Conservation (phyloP, 805 yeast species). For the Gaillardinia entomophila region DNA sequence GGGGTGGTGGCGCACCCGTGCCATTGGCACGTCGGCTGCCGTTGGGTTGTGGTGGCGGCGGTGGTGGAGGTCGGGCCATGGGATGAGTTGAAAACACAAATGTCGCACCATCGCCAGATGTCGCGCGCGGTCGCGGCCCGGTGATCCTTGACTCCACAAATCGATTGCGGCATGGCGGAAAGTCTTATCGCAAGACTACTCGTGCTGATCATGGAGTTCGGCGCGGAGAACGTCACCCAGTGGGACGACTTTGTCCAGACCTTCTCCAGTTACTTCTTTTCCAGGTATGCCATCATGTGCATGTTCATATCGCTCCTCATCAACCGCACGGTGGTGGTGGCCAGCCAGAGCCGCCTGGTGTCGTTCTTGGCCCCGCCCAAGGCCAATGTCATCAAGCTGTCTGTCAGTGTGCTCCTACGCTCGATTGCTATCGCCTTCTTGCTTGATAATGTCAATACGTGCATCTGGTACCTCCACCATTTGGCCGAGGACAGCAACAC, state of each 20-base stretch:
- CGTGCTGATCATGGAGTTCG: too few relatives aligned
- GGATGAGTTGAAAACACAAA: neutral
- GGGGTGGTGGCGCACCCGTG: slow-evolving; percentile 10
- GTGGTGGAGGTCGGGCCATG: slow-evolving; percentile 10
- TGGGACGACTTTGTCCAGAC: too few relatives aligned
- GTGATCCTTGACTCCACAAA: too few relatives aligned
- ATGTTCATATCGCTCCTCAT: slow-evolving; percentile 32
- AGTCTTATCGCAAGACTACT: too few relatives aligned
- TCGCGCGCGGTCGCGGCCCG: too few relatives aligned
- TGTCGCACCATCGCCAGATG: neutral
- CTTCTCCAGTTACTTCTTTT: slow-evolving; percentile 29
- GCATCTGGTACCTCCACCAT: too few relatives aligned
- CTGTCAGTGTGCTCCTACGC: slow-evolving; percentile 1
- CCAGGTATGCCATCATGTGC: slow-evolving; percentile 33
- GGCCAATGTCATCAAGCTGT: slow-evolving; percentile 3
- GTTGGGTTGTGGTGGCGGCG: slow-evolving; percentile 20
- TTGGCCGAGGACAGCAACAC: too few relatives aligned
- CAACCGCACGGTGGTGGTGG: slow-evolving; percentile 33
- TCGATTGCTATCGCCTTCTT: slow-evolving; percentile 9
- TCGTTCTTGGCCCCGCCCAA: slow-evolving; percentile 16
- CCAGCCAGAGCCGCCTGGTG: slow-evolving; percentile 27
- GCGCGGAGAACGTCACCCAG: too few relatives aligned
- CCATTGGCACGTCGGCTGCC: slow-evolving; percentile 1
- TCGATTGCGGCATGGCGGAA: too few relatives aligned
- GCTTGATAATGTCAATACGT: slow-evolving; percentile 14